Conservation (phyloP, 352 stramenopile species). For the Globisporangium viniferum region DNA sequence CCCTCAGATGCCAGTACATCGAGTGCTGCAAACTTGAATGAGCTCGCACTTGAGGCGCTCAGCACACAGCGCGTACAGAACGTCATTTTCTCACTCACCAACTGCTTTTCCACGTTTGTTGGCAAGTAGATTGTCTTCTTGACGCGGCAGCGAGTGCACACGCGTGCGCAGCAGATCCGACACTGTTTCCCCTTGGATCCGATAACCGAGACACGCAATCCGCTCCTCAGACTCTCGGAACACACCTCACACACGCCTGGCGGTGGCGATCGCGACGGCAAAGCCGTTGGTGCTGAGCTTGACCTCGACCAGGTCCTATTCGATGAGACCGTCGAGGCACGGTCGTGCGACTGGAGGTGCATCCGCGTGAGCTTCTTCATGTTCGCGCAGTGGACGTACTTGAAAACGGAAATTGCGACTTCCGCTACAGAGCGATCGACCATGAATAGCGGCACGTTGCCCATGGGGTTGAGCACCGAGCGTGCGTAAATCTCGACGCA, state of each 20-base stretch:
- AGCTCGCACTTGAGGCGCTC: no score
- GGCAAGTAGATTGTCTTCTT: no score
- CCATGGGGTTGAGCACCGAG: background rate
- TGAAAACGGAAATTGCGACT: background rate
- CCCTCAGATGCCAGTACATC: no score
- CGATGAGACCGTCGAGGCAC: no score
- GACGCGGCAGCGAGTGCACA: no score
- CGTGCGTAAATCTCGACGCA: slow-evolving; percentile 37
- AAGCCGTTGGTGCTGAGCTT: background rate
- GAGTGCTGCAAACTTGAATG: no score
- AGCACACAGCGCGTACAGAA: no score
- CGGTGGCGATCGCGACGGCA: background rate
- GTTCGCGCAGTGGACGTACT: slow-evolving; percentile 26
- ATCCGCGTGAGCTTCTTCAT: slow-evolving; percentile 37
- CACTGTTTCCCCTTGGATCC: no score
- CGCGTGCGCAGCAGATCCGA: no score
- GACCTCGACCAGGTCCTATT: background rate
- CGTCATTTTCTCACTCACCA: no score
- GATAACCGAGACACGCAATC: no score
- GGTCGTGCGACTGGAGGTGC: background rate
- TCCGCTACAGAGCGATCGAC: background rate
- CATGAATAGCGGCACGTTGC: background rate
- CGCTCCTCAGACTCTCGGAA: background rate
- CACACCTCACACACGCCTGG: slow-evolving; percentile 24
- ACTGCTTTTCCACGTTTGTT: no score